phyloP scores from a whole-genome alignment of 495 filamentous ascomycete species.

The Chaetomium fimeti region DNA sequence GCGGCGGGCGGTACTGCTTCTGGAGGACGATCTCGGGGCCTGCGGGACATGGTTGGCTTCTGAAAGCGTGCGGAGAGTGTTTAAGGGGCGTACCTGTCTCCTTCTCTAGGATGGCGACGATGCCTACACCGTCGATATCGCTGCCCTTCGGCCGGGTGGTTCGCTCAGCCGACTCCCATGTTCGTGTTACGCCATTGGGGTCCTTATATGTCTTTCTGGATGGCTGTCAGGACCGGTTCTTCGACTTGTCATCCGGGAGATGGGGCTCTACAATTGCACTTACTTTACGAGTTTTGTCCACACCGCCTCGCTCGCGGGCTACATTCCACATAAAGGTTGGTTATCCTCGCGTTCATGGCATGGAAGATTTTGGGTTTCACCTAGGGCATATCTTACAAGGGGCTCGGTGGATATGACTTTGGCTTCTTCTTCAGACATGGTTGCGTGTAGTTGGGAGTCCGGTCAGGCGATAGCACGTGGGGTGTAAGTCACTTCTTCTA shows the following conservation, averaged over 20 bases:
- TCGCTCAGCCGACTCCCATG: slow-evolving; percentile 81
- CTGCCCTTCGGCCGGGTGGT: slow-evolving; percentile 66
- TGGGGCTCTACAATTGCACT: slow-evolving; percentile 3
- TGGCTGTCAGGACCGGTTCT: slow-evolving; percentile 17
- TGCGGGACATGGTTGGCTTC: slow-evolving; percentile 12
- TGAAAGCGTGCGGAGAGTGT: background rate
- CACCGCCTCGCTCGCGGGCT: slow-evolving; percentile 59
- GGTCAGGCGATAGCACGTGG: background rate
- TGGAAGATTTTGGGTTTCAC: background rate
- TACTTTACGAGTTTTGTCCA: slow-evolving; percentile 61
- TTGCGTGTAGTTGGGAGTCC: background rate
- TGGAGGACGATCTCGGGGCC: slow-evolving; percentile 77
- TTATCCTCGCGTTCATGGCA: background rate
- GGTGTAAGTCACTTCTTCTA: slow-evolving; percentile 6
- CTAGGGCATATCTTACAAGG: slow-evolving; percentile 29
- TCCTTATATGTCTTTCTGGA: slow-evolving; percentile 69
- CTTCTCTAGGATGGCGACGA: slow-evolving; percentile 80
- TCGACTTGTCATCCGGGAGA: background rate
- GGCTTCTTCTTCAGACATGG: slow-evolving; percentile 24
- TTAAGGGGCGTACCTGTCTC: slow-evolving; percentile 42
- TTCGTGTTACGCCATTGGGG: slow-evolving; percentile 63
- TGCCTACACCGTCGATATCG: slow-evolving; percentile 85
- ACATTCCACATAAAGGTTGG: slow-evolving; percentile 5
- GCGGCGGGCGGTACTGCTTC: slow-evolving; percentile 84
- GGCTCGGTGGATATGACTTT: slow-evolving; percentile 34